Conservation (phyloP, 352 stramenopile genomes). For the Phytophthora brassicae region DNA sequence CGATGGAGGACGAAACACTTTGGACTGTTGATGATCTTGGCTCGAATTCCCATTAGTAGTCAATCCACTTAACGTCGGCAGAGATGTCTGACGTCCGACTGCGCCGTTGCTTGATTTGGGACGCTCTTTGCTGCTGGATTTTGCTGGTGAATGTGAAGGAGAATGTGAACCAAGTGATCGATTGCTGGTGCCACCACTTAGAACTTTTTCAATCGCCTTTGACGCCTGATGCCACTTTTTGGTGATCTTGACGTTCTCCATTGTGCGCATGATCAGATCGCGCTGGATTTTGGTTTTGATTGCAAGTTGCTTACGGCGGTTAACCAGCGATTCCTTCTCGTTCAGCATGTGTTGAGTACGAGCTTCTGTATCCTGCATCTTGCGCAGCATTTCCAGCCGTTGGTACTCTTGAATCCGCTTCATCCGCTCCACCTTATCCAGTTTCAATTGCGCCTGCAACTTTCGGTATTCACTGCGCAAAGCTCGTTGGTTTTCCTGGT, state of each 20-base stretch:
- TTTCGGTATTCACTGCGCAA: slow-evolving; percentile 84
- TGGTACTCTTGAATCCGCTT: slow-evolving; percentile 91
- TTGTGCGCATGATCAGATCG: slow-evolving; percentile 86
- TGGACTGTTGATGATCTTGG: slow-evolving; percentile 33
- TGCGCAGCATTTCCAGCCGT: slow-evolving; percentile 85
- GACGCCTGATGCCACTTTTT: slow-evolving; percentile 84
- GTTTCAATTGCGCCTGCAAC: slow-evolving; percentile 81
- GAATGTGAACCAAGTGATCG: slow-evolving; percentile 34
- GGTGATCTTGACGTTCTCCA: slow-evolving; percentile 90
- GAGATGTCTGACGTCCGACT: slow-evolving; percentile 40
- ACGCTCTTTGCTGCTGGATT: slow-evolving; percentile 36
- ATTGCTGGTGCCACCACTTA: slow-evolving; percentile 40
- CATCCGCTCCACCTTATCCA: slow-evolving; percentile 93
- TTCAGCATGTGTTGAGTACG: slow-evolving; percentile 82
- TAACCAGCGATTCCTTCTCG: slow-evolving; percentile 80
- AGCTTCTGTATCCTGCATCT: slow-evolving; percentile 83
- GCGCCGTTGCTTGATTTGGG: slow-evolving; percentile 60
- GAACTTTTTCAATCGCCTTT: slow-evolving; percentile 78
- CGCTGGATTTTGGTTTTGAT: slow-evolving; percentile 88
- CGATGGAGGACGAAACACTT: slow-evolving; percentile 56
- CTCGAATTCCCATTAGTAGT: slow-evolving; percentile 17
- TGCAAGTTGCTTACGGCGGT: slow-evolving; percentile 75
- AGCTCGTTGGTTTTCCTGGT: slow-evolving; percentile 68
- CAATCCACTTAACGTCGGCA: slow-evolving; percentile 36
- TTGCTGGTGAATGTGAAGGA: slow-evolving; percentile 42